Base-by-base conservation (phyloP, 495 filamentous ascomycete species). In the Durotheca rogersii region DNA sequence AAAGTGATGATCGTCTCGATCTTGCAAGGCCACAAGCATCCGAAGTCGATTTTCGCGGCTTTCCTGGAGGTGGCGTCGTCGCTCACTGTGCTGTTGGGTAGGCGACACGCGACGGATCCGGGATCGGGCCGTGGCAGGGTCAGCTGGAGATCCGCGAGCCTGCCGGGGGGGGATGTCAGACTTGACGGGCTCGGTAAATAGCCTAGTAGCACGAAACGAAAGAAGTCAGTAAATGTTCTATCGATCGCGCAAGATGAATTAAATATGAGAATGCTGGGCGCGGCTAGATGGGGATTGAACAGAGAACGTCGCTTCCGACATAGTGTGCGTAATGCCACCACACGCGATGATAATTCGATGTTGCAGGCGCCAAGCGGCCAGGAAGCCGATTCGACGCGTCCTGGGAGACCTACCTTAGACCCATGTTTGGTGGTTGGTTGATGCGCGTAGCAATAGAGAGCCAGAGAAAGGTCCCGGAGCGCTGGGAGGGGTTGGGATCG, bases 71-170 rank as follows among this genome's bases (percentile, higher is more conserved):
- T 51, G 56, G 36, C 41, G 56, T 27, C 59, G 49, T 32, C 34
- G 39, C 0, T 43, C 23, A 7, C 4, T 32, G 12, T 25, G 23
- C 10, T 31, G 55, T 19, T 87, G 84, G 54, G 92, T 92, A 11
- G 83, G 66, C 15, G 86, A 89, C 56, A 86, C 83, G 53, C 35
- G 56, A 10, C 88, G 82, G 54, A 94, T 94, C 5, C 83, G 64
- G 17, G 88, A 91, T 60, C 89, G 86, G 54, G 80, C 72, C 47
- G 74, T 72, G 32, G 84, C 79, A 35, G 84, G 32, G 23, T 45
- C 50, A 23, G 32, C 33, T 21, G 53, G 57, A 53, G 67, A 65
- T 45, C 75, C 71, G 17, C 62, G 36, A 40, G 84, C 76, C 32
- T 75, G 70, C 50, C 84, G 83, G 50, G 70, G 58, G 37, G 75